Evolutionary conservation across 176 grass and related monocot species (phyloP).

Genomic region (Triticum monococcum): DNA sequence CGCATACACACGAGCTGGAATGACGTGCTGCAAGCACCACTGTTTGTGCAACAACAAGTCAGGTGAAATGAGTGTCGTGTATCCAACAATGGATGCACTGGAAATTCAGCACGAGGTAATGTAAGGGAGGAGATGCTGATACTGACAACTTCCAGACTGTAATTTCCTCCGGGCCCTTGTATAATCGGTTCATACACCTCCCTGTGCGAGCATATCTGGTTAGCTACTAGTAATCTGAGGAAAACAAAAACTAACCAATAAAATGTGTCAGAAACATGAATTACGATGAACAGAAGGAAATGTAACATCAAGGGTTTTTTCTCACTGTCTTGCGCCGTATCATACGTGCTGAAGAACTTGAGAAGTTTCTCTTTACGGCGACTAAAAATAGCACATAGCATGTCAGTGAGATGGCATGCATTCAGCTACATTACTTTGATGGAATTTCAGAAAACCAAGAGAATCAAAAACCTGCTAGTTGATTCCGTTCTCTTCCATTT

Average conservation of each 20-base stretch:
- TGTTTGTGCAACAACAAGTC: not conserved
- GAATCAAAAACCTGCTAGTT: conserved; percentile 2
- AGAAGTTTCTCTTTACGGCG: conserved; percentile 31
- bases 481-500: conserved; percentile 25
- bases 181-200: not conserved
- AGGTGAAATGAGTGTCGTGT: not conserved
- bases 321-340: conserved; percentile 5
- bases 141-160: conserved; percentile 27
- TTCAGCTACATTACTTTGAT: not conserved
- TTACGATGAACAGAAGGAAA: not conserved
- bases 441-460: conserved; percentile 15
- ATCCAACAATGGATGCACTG: not conserved
- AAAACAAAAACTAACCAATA: conserved; percentile 44
- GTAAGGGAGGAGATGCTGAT: not conserved
- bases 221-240: conserved; percentile 46
- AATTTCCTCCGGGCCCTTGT: not conserved
- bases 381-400: conserved; percentile 9
- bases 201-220: conserved; percentile 28
- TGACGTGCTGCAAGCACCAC: not conserved
- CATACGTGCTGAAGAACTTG: not conserved
- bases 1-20: not conserved
- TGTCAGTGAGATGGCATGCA: not conserved
- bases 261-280: conserved; percentile 27
- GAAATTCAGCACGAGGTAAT: not conserved
- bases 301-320: conserved; percentile 7